These are phyloP conservation scores for Bacidia gigantensis DNA, from an alignment of 495 filamentous ascomycete species.

Conservation along the genomic window DNA sequence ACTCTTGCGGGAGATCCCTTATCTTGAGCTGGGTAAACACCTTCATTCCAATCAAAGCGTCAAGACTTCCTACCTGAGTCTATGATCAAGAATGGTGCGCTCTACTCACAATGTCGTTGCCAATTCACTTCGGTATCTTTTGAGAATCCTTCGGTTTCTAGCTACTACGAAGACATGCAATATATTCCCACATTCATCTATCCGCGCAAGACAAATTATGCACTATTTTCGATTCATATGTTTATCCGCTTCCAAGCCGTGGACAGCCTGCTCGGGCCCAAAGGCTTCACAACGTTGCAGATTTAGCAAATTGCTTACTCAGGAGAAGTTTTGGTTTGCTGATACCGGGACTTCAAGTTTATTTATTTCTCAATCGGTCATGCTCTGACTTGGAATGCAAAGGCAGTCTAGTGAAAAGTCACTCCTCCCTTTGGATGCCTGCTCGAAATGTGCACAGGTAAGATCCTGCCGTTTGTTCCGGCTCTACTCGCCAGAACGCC, in stretches of 20 bases:
- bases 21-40: too few relatives aligned
- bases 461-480: not conserved
- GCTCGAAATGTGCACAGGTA: not conserved
- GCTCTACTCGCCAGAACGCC: not conserved
- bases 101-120: slow-evolving; percentile 51
- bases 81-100: slow-evolving; percentile 5
- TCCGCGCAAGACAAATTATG: too few relatives aligned
- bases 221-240: too few relatives aligned
- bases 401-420: slow-evolving; percentile 21
- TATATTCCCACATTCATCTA: slow-evolving; percentile 52
- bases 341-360: slow-evolving; percentile 47
- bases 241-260: too few relatives aligned
- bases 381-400: too few relatives aligned
- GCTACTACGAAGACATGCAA: slow-evolving; percentile 80
- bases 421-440: slow-evolving; percentile 42
- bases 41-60: too few relatives aligned
- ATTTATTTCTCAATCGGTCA: not conserved
- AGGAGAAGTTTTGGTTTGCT: slow-evolving; percentile 63
- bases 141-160: slow-evolving; percentile 20
- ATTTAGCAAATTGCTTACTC: too few relatives aligned
- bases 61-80: too few relatives aligned
- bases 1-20: slow-evolving; percentile 72
- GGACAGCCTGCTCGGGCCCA: too few relatives aligned
- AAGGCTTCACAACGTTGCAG: too few relatives aligned
- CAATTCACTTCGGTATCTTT: slow-evolving; percentile 17